Percentiles rank a stretch among this genome's conserved stretches.
Evolutionary conservation across 768 basidiomycete species (phyloP).

Genomic region (Termitomyces heimii): DNA sequence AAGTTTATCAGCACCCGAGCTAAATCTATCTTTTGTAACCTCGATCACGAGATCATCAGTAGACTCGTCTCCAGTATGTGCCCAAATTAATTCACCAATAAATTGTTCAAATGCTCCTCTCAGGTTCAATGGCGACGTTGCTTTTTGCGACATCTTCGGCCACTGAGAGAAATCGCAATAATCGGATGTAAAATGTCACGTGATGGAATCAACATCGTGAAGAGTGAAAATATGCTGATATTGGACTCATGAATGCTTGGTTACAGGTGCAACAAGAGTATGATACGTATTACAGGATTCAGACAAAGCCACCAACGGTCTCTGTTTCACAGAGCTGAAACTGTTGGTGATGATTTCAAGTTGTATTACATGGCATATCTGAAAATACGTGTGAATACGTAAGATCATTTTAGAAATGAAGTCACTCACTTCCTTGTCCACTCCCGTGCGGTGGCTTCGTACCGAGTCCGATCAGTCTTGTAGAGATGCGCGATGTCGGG

Average conservation of each 20-base stretch:
- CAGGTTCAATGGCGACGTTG: not conserved
- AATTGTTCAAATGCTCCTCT: not conserved
- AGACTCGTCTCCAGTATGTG: not conserved
- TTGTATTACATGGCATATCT: constrained; percentile 50
- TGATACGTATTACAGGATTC: constrained; percentile 18
- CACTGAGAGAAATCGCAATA: too few relatives aligned
- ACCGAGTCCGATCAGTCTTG: constrained; percentile 97
- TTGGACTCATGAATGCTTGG: constrained; percentile 15
- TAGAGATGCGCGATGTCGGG: constrained; percentile 98
- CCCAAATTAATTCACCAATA: not conserved
- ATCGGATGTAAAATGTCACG: not conserved
- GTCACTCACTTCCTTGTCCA: constrained; percentile 95
- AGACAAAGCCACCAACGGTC: constrained; percentile 8
- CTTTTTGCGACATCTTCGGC: not conserved
- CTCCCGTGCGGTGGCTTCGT: constrained; percentile 97
- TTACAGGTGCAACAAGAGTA: constrained; percentile 15
- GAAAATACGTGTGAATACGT: constrained; percentile 2
- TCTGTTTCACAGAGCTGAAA: constrained; percentile 1
- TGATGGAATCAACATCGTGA: not conserved
- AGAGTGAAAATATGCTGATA: constrained; percentile 11
- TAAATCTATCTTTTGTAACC: not conserved
- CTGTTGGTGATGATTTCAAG: constrained; percentile 8
- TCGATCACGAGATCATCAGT: not conserved
- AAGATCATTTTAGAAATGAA: not conserved
- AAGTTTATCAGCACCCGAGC: not conserved